Base-by-base conservation (phyloP, 1,139 yeast genomes). In the Yamadazyma blattariae region DNA sequence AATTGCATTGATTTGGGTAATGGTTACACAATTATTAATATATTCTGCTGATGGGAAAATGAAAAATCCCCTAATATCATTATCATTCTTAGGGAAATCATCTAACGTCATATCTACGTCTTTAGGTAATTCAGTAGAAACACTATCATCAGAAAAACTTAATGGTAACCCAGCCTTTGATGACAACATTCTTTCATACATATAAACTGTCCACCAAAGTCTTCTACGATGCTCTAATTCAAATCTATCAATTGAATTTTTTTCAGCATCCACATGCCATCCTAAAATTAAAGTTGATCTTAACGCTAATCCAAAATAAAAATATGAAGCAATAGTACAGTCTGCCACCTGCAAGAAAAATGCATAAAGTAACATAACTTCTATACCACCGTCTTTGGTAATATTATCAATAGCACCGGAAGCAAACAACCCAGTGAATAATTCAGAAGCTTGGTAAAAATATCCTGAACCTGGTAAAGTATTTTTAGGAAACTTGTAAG, bases 141-240 rank as follows among this genome's bases (percentile, higher is more conserved):
- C 84, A 44, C 86, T 82, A 46, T 82, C 86, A 52, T 86, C 95
- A 1, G 87, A 79, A 44, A 86, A 72, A 37, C 90, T 79, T 29
- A 85, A 58, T 0, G 96, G 95, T 25, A 86, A 63, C 0, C 96
- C 96, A 1, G 92, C 90, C 51, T 87, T 87, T 10, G 94, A 82
- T 14, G 89, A 81, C 30, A 86, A 61, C 88, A 86, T 86, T 54
- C 95, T 61, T 59, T 87, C 96, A 51, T 82, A 82, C 86, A 85
- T 85, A 57, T 85, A 86, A 9, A 86, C 90, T 0, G 95, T 85
- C 96, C 96, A 87, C 92, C 95, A 87, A 15, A 87, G 61, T 46
- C 96, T 64, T 51, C 95, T 67, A 45, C 94, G 65, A 55, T 87
- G 95, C 47, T 87, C 96, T 35, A 83, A 57, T 50, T 83, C 89